Evolutionary conservation across 306 rosid genomes (phyloP).

Genomic region (Citrullus mucosospermus): DNA sequence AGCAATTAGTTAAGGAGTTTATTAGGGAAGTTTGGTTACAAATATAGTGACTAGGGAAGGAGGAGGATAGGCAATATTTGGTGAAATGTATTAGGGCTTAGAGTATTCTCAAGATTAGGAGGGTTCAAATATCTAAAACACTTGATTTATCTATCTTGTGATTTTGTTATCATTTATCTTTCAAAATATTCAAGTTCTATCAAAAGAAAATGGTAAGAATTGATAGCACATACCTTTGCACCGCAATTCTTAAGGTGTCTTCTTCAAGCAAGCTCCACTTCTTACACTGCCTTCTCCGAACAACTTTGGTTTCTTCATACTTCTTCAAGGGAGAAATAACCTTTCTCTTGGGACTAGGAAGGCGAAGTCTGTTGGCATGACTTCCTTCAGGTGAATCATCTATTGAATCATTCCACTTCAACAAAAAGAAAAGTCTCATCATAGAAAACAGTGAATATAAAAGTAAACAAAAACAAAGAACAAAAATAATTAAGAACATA

Average conservation of each 20-base stretch:
- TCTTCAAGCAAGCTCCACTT: constrained; percentile 67
- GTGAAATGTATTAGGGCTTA: too few relatives aligned
- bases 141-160: too few relatives aligned
- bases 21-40: too few relatives aligned
- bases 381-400: constrained; percentile 20
- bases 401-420: constrained; percentile 72
- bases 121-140: too few relatives aligned
- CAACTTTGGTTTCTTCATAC: constrained; percentile 4
- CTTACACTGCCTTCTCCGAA: constrained; percentile 34
- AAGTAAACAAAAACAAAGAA: not conserved
- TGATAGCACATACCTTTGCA: constrained; percentile 34
- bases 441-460: not conserved
- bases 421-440: not conserved
- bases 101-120: too few relatives aligned
- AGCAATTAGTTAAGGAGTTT: too few relatives aligned
- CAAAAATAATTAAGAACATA: not conserved
- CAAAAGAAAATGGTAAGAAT: not conserved
- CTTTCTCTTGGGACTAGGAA: constrained; percentile 31
- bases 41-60: too few relatives aligned
- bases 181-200: too few relatives aligned
- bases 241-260: constrained; percentile 52
- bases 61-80: too few relatives aligned
- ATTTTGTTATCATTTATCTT: too few relatives aligned
- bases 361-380: constrained; percentile 5
- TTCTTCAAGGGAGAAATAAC: constrained; percentile 34